Conservation (phyloP, 176 grass and related monocot genomes). For the barley (Hordeum vulgare) region MorexV3_pseudomolecules_assembly NC_058523.1:497092083-497092582, state of each 20-base stretch:
- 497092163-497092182: conserved; percentile 69
- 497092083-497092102: conserved; percentile 73
- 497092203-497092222: not conserved
- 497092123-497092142: conserved; percentile 98
- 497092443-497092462: conserved; percentile 85
- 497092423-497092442: conserved; percentile 93
- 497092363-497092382: not conserved
- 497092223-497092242: conserved; percentile 1
- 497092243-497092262: conserved; percentile 59
- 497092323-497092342: conserved; percentile 94
- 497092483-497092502: conserved; percentile 72
- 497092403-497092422: conserved; percentile 32
- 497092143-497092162: conserved; percentile 81
- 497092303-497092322: conserved; percentile 87
- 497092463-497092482: conserved; percentile 59
- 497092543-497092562: not conserved
- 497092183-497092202: not conserved
- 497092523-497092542: not conserved
- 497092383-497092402: not conserved
- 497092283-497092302: conserved; percentile 93
- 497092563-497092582: not conserved
- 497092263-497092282: conserved; percentile 87
- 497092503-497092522: conserved; percentile 30
- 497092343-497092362: not conserved
- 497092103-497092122: conserved; percentile 98